Evolutionary conservation across 2,329 filamentous ascomycete genomes (phyloP).

Genomic region (Fusarium sp.): DNA sequence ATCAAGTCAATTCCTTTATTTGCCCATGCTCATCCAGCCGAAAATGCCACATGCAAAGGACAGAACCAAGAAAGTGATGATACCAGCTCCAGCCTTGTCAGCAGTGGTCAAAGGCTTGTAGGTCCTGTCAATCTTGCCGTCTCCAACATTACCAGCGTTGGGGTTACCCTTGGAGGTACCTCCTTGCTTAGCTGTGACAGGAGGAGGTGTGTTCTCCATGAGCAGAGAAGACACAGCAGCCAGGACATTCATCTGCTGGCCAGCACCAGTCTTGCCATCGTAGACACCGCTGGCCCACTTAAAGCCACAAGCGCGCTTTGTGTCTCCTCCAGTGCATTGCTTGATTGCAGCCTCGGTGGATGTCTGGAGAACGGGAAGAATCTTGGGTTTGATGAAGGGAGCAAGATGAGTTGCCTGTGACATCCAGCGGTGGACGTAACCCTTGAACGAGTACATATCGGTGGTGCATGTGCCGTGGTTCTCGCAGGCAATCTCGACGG

Average conservation of each 20-base stretch:
- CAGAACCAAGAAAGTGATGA: conserved; percentile 61
- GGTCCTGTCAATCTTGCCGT: conserved; percentile 51
- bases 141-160: conserved; percentile 56
- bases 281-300: conserved; percentile 64
- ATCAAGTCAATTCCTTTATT: conserved; percentile 27
- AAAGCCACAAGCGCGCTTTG: conserved; percentile 65
- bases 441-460: conserved; percentile 75
- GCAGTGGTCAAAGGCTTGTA: conserved; percentile 56
- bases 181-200: conserved; percentile 62
- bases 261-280: conserved; percentile 68
- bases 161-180: conserved; percentile 64
- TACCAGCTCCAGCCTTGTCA: conserved; percentile 62
- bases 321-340: conserved; percentile 65
- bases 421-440: conserved; percentile 69
- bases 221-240: conserved; percentile 67
- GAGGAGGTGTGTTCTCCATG: conserved; percentile 55
- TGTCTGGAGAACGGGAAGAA: conserved; percentile 64
- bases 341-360: conserved; percentile 66
- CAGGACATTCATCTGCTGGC: conserved; percentile 71
- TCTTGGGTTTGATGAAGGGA: conserved; percentile 63
- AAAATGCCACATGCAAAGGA: conserved; percentile 57
- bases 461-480: conserved; percentile 66
- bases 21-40: conserved; percentile 62
- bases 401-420: conserved; percentile 65
- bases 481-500: conserved; percentile 73